Evolutionary conservation across 192 early-diverging fungal genomes (phyloP).

Genomic region (Linnemannia hyalina): DNA sequence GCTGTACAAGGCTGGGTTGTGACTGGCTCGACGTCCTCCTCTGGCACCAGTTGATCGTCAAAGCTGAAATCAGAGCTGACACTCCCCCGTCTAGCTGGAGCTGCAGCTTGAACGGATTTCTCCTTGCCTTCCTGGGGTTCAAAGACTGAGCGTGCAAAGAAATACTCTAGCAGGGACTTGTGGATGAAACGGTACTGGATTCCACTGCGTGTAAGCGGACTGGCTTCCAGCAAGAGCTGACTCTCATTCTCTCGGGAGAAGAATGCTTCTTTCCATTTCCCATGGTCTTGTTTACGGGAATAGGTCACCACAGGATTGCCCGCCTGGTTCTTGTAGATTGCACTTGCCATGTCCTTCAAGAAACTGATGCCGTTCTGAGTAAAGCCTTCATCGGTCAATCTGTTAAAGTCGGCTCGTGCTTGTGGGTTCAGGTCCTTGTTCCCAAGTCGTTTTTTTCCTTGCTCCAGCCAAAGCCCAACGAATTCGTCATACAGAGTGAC

Average conservation of each 20-base stretch:
- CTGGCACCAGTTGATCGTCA: background rate
- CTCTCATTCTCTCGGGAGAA: slow-evolving; percentile 11
- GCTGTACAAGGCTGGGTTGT: no score
- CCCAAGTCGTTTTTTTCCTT: slow-evolving; percentile 7
- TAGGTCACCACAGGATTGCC: slow-evolving; percentile 13
- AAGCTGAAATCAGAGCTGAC: slow-evolving; percentile 4
- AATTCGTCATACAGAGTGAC: slow-evolving; percentile 28
- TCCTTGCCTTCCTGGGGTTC: background rate
- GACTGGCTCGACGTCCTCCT: background rate
- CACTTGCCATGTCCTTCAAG: slow-evolving; percentile 18
- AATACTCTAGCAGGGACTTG: slow-evolving; percentile 16
- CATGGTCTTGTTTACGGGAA: slow-evolving; percentile 2
- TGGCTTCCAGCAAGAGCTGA: slow-evolving; percentile 1
- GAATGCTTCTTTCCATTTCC: slow-evolving; percentile 24
- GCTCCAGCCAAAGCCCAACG: slow-evolving; percentile 22
- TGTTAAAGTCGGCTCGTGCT: slow-evolving; percentile 6
- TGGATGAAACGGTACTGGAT: slow-evolving; percentile 19
- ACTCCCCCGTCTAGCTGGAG: background rate
- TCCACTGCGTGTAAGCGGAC: slow-evolving; percentile 12
- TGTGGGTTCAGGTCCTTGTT: slow-evolving; percentile 15
- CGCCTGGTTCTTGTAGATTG: slow-evolving; percentile 24
- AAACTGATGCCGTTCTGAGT: slow-evolving; percentile 18
- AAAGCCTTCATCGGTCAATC: slow-evolving; percentile 18
- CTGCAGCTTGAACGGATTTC: no score
- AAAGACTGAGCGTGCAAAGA: slow-evolving; percentile 12